phyloP scores from a whole-genome alignment of 2,329 filamentous ascomycete genomes.

The Trichophyton equinum region DNA sequence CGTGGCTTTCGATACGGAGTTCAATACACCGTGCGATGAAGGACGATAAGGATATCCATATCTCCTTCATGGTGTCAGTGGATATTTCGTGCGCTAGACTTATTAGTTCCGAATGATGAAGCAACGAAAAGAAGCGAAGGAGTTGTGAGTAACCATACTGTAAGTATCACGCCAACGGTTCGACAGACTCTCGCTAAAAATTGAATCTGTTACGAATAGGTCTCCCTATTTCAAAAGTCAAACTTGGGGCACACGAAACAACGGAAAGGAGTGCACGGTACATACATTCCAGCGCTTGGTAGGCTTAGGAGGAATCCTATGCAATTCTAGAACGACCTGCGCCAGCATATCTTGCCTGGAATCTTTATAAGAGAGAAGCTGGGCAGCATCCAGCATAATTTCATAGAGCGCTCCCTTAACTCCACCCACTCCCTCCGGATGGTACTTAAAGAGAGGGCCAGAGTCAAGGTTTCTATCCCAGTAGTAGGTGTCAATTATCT shows the following conservation, averaged over 20 bases:
- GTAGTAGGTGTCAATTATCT: conserved; percentile 3
- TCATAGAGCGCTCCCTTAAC: neutral
- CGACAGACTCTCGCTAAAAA: neutral
- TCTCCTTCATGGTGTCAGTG: neutral
- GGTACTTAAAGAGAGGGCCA: conserved; percentile 2
- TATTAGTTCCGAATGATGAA: too few relatives aligned
- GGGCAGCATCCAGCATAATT: neutral
- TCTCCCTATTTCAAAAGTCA: neutral
- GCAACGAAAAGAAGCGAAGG: too few relatives aligned
- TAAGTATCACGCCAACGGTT: neutral
- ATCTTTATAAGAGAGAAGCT: conserved; percentile 5
- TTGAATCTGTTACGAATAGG: neutral
- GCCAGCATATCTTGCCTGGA: conserved; percentile 2
- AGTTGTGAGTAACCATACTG: neutral
- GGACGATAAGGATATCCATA: neutral
- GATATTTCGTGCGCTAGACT: neutral
- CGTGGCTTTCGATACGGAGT: neutral
- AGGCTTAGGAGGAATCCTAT: neutral
- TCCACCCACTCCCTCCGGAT: neutral
- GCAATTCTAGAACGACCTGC: conserved; percentile 3
- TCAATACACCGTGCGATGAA: neutral
- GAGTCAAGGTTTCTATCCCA: conserved; percentile 3
- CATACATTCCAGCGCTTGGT: conserved; percentile 1
- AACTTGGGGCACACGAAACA: too few relatives aligned
- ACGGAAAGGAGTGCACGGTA: neutral